Evolutionary conservation across 257 asterid genomes (phyloP).

Genomic region (Forsythia suspensa): DNA sequence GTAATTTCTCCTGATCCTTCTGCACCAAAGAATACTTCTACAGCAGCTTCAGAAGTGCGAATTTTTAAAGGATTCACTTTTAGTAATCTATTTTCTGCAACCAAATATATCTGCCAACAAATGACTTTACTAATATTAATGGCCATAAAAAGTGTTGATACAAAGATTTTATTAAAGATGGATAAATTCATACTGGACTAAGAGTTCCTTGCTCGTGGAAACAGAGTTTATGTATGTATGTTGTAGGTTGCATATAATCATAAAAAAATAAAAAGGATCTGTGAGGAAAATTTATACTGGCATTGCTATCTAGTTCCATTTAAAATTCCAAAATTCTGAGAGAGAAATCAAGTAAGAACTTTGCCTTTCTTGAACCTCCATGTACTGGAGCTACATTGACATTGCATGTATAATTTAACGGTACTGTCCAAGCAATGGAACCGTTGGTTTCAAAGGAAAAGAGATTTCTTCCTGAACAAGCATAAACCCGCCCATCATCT

Average conservation of each 20-base stretch:
- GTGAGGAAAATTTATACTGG: background rate
- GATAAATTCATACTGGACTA: background rate
- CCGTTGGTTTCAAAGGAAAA: slow-evolving; percentile 79
- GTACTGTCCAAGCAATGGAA: slow-evolving; percentile 65
- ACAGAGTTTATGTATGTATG: background rate
- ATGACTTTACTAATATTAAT: slow-evolving; percentile 11
- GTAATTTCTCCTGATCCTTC: slow-evolving; percentile 59
- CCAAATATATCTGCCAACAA: slow-evolving; percentile 77
- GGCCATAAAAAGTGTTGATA: background rate
- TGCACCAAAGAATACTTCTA: slow-evolving; percentile 68
- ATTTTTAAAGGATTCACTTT: slow-evolving; percentile 53
- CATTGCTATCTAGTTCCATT: background rate
- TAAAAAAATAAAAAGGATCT: background rate
- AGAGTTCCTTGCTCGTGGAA: background rate
- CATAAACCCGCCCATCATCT: slow-evolving; percentile 68
- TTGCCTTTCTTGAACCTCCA: slow-evolving; percentile 81
- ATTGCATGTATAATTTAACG: slow-evolving; percentile 61
- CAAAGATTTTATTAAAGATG: background rate
- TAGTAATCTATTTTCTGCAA: slow-evolving; percentile 79
- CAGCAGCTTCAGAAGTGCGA: slow-evolving; percentile 49
- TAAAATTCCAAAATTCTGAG: background rate
- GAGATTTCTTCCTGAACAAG: slow-evolving; percentile 59
- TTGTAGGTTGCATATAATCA: background rate
- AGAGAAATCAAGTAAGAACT: background rate
- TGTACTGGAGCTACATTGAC: slow-evolving; percentile 56